Base-by-base conservation (phyloP, 768 basidiomycete species). In the Lentinula lateritia region DNA sequence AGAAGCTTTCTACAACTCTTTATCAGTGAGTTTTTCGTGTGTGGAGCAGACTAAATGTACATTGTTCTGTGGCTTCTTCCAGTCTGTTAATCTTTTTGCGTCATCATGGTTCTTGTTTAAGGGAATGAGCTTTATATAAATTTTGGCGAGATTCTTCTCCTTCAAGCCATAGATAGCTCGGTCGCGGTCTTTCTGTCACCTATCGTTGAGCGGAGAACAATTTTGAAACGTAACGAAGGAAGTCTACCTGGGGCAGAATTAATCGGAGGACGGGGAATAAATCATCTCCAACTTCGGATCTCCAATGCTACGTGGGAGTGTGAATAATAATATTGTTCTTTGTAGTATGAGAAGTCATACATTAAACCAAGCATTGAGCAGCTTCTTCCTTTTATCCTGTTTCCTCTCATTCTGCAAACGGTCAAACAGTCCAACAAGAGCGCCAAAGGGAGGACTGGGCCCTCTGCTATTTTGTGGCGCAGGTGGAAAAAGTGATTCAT, bases 131-230 rank as follows among this genome's bases (percentile, higher is more conserved):
- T 90, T 88, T 76, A 96, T 93, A 70, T 95, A 97, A 9, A 85
- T 86, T 73, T 95, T 98, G 5, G 95, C 95, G 2, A 99, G 76
- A 69, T 90, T 92, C 75, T 90, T 91, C 77, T 99, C 97, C 71
- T 99, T 99, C 65, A 97, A 73, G 13, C 94, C 92, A 72, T 98
- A 99, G 0, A 95, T 88, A 0, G 92, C 84, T 58, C 97, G 86
- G 64, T 98, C 93, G 38, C 89, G 83, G 71, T 98, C 97, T 84
- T 97, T 92, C 94, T 98, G 71, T 20, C 61, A 13, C 54, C 32
- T n/a, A 18, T 43, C 23, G 35, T 58, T 36, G 41, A 52, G 50
- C 28, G 7, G 36, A 16, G 23, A 38, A 35, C 34, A n/a, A 9
- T 7, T n/a, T 38, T 6, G 5, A 6, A 39, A 12, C 6, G 7